Evolutionary conservation across 1,139 yeast genomes (phyloP).

Genomic region (Suhomyces choctaworum): DNA sequence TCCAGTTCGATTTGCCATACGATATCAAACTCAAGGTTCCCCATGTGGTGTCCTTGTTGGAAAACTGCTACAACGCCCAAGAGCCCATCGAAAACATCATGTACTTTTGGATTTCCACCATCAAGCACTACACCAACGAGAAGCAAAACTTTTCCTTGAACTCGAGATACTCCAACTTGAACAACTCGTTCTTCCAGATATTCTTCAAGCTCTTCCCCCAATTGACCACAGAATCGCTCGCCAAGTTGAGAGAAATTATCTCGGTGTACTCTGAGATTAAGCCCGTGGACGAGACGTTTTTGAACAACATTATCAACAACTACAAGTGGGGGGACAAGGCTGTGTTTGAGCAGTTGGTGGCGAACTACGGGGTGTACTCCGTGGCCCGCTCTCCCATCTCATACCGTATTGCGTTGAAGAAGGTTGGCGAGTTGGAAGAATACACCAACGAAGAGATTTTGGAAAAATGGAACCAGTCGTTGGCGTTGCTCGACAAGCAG

Average conservation of each 20-base stretch:
- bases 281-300: conserved; percentile 70
- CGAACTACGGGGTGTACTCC: conserved; percentile 59
- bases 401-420: conserved; percentile 73
- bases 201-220: conserved; percentile 63
- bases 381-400: conserved; percentile 69
- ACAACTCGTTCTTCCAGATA: conserved; percentile 65
- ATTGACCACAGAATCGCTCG: conserved; percentile 57
- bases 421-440: conserved; percentile 61
- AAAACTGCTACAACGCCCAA: conserved; percentile 59
- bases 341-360: conserved; percentile 64
- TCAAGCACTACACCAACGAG: conserved; percentile 52
- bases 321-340: conserved; percentile 68
- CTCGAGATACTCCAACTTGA: conserved; percentile 66
- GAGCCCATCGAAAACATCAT: conserved; percentile 60
- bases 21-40: conserved; percentile 72
- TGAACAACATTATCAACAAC: conserved; percentile 74
- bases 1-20: conserved; percentile 69
- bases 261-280: conserved; percentile 56
- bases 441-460: conserved; percentile 58
- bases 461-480: conserved; percentile 60
- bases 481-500: conserved; percentile 52
- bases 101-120: conserved; percentile 64
- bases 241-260: conserved; percentile 58
- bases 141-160: conserved; percentile 33
- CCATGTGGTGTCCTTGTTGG: conserved; percentile 64